These are phyloP conservation scores for Albatrellus sp. DNA, from an alignment of 1,284 basidiomycete species.

Conservation along the genomic window DNA sequence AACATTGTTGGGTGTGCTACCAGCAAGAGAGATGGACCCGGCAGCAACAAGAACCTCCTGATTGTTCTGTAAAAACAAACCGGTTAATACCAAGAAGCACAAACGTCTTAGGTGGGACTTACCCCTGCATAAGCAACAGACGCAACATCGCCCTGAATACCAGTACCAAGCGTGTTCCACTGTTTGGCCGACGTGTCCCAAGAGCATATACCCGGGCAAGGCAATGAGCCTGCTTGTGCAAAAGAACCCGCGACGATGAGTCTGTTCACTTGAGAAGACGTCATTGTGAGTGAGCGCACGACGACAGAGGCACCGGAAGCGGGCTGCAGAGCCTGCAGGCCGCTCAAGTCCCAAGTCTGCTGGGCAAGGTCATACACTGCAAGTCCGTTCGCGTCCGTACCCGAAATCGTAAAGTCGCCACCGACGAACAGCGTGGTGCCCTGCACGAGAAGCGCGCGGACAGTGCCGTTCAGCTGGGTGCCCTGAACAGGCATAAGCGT, in stretches of 20 bases:
- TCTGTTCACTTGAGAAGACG: constrained; percentile 46
- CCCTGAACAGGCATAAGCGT: constrained; percentile 48
- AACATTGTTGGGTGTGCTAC: constrained; percentile 60
- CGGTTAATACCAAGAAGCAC: background rate
- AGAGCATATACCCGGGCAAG: constrained; percentile 73
- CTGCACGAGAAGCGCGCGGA: constrained; percentile 58
- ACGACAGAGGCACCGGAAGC: constrained; percentile 42
- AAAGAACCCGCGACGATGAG: constrained; percentile 85
- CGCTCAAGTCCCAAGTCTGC: constrained; percentile 45
- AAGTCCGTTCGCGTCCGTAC: constrained; percentile 48
- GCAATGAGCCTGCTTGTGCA: constrained; percentile 60
- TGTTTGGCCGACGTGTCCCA: constrained; percentile 57
- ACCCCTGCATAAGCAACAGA: constrained; percentile 76
- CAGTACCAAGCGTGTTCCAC: constrained; percentile 77
- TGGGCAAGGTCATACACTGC: constrained; percentile 64
- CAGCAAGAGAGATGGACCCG: constrained; percentile 67
- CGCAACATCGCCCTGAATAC: constrained; percentile 74
- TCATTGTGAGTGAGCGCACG: constrained; percentile 65
- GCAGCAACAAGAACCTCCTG: constrained; percentile 56
- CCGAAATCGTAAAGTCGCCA: constrained; percentile 59
- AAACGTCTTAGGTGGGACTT: constrained; percentile 19
- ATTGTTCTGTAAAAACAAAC: constrained; percentile 31
- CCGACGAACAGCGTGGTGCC: constrained; percentile 65
- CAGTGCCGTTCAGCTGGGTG: constrained; percentile 54
- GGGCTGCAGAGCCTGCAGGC: constrained; percentile 46